These are phyloP conservation scores for Trichoderma koningii DNA, from an alignment of 2,329 filamentous ascomycete species.

Conservation along the genomic window DNA sequence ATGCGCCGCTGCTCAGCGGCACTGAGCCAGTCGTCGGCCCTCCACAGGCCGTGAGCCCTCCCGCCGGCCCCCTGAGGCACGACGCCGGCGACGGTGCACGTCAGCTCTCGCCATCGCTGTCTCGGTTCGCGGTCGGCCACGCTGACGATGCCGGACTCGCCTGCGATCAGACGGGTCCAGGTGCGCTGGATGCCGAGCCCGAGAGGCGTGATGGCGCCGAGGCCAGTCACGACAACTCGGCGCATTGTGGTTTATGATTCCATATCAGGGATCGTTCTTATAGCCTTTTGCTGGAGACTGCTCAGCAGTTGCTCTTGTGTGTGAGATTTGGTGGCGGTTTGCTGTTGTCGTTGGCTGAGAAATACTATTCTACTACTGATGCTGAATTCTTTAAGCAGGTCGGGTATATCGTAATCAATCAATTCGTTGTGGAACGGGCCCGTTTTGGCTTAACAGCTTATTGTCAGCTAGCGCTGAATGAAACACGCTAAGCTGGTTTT, in stretches of 20 bases:
- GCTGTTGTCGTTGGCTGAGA: not conserved
- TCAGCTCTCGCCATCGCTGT: slow-evolving; percentile 67
- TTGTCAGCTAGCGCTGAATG: not conserved
- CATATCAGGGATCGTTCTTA: slow-evolving; percentile 39
- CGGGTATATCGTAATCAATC: not conserved
- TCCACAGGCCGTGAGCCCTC: slow-evolving; percentile 50
- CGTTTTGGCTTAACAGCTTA: slow-evolving; percentile 5
- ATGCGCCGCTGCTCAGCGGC: slow-evolving; percentile 69
- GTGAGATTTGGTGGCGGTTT: not conserved
- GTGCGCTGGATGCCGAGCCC: slow-evolving; percentile 76
- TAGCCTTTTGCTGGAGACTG: not conserved
- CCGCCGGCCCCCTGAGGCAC: slow-evolving; percentile 66
- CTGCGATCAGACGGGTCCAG: slow-evolving; percentile 79
- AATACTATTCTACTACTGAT: slow-evolving; percentile 3
- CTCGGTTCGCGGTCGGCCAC: slow-evolving; percentile 61
- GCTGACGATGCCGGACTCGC: slow-evolving; percentile 78
- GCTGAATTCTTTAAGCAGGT: not conserved
- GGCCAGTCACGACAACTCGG: slow-evolving; percentile 80
- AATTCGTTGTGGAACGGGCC: not conserved
- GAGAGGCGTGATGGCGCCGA: slow-evolving; percentile 80
- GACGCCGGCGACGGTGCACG: slow-evolving; percentile 81
- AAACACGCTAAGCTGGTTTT: slow-evolving; percentile 5
- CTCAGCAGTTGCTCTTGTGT: not conserved
- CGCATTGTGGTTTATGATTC: slow-evolving; percentile 52
- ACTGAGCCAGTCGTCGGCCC: slow-evolving; percentile 56